Conservation (phyloP, 2,329 filamentous ascomycete species). For the Colletotrichum sidae region DNA sequence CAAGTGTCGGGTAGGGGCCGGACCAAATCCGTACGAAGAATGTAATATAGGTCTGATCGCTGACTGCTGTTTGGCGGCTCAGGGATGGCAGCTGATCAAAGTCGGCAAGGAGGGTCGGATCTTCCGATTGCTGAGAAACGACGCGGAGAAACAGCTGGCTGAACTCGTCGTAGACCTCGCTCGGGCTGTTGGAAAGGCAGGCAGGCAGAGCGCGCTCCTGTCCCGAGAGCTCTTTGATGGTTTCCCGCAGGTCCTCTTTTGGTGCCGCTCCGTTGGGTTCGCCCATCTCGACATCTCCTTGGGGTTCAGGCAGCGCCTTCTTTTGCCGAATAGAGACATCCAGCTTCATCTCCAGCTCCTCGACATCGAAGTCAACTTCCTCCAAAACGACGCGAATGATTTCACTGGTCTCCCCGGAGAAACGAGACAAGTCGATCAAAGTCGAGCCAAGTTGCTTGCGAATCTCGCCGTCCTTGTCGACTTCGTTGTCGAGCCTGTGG, state of each 20-base stretch:
- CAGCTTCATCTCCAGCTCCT: conserved; percentile 79
- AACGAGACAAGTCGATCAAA: conserved; percentile 74
- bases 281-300: conserved; percentile 64
- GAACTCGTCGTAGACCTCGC: conserved; percentile 68
- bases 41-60: conserved; percentile 75
- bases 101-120: conserved; percentile 53
- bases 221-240: conserved; percentile 52
- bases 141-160: conserved; percentile 69
- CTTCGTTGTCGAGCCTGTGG: conserved; percentile 66
- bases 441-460: conserved; percentile 74
- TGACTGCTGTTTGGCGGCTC: conserved; percentile 63
- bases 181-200: conserved; percentile 64
- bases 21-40: conserved; percentile 84
- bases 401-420: conserved; percentile 67
- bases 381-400: conserved; percentile 76
- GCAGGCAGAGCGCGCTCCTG: conserved; percentile 55
- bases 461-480: conserved; percentile 65
- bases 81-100: conserved; percentile 69
- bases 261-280: conserved; percentile 45
- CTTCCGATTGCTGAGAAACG: conserved; percentile 56
- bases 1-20: conserved; percentile 75
- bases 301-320: conserved; percentile 60
- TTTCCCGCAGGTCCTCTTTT: conserved; percentile 52
- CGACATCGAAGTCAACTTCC: conserved; percentile 77
- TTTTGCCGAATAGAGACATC: conserved; percentile 74